A percentile compares a stretch with the other conserved stretches of the same genome.
phyloP scores from a whole-genome alignment of 2,329 filamentous ascomycete genomes.

The Sporothrix curviconia region DNA sequence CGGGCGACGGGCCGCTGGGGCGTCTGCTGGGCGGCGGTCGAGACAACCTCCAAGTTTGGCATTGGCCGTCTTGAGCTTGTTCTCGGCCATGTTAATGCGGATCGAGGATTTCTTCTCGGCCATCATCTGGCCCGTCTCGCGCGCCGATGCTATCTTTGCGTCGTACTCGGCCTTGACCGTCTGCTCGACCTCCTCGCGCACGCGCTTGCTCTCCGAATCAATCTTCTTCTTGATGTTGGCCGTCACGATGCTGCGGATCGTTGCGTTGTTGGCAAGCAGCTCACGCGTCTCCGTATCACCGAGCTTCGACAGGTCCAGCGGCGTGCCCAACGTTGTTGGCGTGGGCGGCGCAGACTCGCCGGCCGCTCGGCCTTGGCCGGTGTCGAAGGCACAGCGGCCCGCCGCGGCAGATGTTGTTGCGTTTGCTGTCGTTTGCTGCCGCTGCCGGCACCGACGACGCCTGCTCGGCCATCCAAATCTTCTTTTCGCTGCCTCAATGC shows the following conservation, averaged over 20 bases:
- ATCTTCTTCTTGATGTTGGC: constrained; percentile 65
- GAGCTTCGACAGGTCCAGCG: constrained; percentile 41
- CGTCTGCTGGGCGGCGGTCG: constrained; percentile 77
- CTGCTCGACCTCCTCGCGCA: constrained; percentile 48
- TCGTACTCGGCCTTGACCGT: constrained; percentile 43
- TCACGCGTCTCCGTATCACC: constrained; percentile 51
- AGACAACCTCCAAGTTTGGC: constrained; percentile 73
- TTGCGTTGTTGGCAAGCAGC: constrained; percentile 49
- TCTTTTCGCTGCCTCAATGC: constrained; percentile 56
- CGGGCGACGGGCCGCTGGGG: constrained; percentile 73
- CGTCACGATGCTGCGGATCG: constrained; percentile 51
- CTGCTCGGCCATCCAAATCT: constrained; percentile 54
- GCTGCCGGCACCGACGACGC: constrained; percentile 9
- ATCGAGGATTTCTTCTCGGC: constrained; percentile 67
- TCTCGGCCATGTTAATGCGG: constrained; percentile 73
- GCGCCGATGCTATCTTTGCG: constrained; percentile 46
- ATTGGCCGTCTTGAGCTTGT: constrained; percentile 53
- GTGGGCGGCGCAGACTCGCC: constrained; percentile 27
- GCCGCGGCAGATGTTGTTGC: too few relatives aligned
- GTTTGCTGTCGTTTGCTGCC: too few relatives aligned
- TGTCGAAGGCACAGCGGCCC: not conserved
- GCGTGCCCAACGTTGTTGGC: constrained; percentile 24
- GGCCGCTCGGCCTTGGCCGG: constrained; percentile 7
- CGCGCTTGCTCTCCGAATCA: constrained; percentile 55
- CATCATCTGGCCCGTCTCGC: constrained; percentile 62